Percentiles rank a stretch among this genome's conserved stretches.
These are phyloP conservation scores for Diutina pseudorugosa DNA, from an alignment of 1,139 yeast species.

Conservation along the genomic window DNA sequence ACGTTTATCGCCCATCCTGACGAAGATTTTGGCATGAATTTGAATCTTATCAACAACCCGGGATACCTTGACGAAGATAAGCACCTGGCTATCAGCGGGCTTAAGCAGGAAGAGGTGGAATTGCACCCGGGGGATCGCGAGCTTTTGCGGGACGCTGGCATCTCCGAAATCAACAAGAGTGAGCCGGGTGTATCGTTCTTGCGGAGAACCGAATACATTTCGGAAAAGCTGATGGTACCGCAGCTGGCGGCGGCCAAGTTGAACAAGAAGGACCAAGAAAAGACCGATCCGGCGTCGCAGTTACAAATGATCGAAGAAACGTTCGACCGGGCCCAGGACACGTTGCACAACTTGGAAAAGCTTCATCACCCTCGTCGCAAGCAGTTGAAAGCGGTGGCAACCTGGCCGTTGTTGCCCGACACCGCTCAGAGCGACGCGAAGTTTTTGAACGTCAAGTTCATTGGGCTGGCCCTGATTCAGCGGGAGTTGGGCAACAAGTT, in stretches of 20 bases:
- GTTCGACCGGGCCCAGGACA: conserved; percentile 48
- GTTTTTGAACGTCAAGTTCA: conserved; percentile 58
- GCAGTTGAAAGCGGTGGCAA: conserved; percentile 57
- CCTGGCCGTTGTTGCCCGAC: conserved; percentile 83
- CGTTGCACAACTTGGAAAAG: conserved; percentile 26
- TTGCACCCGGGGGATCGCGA: conserved; percentile 71
- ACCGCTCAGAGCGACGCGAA: conserved; percentile 76
- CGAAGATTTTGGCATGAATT: conserved; percentile 66
- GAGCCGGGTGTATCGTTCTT: conserved; percentile 68
- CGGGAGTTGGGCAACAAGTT: conserved; percentile 25
- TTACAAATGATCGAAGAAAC: conserved; percentile 62
- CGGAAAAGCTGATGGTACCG: conserved; percentile 23
- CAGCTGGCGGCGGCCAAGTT: conserved; percentile 5
- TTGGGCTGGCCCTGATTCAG: conserved; percentile 63
- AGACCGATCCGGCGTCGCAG: conserved; percentile 51
- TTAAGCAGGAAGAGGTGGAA: conserved; percentile 15
- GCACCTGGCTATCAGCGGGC: conserved; percentile 28
- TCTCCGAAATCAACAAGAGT: conserved; percentile 34
- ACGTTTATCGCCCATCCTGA: conserved; percentile 54
- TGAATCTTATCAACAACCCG: conserved; percentile 58
- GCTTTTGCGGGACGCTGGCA: conserved; percentile 69
- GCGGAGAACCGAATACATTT: conserved; percentile 87
- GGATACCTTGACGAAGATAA: conserved; percentile 60
- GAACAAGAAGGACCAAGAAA: conserved; percentile 15
- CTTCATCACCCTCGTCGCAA: conserved; percentile 73